Base-by-base conservation (phyloP, 2,329 filamentous ascomycete genomes). In the Corynespora cassiicola region DNA sequence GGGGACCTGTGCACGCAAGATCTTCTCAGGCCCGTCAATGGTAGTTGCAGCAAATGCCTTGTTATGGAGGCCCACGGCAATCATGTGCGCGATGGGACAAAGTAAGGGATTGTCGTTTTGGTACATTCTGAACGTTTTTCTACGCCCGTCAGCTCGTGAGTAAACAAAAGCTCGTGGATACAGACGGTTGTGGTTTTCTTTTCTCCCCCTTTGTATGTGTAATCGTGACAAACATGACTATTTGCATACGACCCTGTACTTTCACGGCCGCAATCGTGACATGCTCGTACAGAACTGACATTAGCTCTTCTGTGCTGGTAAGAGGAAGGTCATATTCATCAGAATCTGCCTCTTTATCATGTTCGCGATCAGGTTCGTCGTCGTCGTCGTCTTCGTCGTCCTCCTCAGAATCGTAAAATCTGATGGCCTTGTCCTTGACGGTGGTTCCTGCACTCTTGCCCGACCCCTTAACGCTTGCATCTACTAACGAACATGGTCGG, bases 141-240 rank as follows among this genome's bases (percentile, higher is more conserved):
- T 34, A 34, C 2, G 20, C 17, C 17, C 20, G 5, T 34, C 4
- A 34, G 31, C 31, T 34, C 20, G 20, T 11, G 25, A 34, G 25
- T 9, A 34, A 25, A 16, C n/a, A n/a, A 14, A 17, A 25, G 11
- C 7, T 23, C 14, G 22, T 5, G 4, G 5, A 34, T 34, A 34
- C 20, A 14, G 20, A 34, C 20, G 20, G 31, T 34, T 34, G 20
- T 34, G 20, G 31, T 21, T 24, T 34, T 6, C 31, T 34, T 19
- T 34, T 21, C 20, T 34, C 31, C 25, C 31, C 19, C 31, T 34
- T 34, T 34, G 20, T 34, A 34, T 34, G 20, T 34, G 25, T 34
- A 25, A 34, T 18, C 12, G 20, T 34, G 22, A 34, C 8, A 14
- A 21, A 34, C 20, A 34, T 34, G 4, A 34, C 20, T 9, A 25